Base-by-base conservation (phyloP, 2,329 filamentous ascomycete genomes). In the Aspergillaceae sp. region DNA sequence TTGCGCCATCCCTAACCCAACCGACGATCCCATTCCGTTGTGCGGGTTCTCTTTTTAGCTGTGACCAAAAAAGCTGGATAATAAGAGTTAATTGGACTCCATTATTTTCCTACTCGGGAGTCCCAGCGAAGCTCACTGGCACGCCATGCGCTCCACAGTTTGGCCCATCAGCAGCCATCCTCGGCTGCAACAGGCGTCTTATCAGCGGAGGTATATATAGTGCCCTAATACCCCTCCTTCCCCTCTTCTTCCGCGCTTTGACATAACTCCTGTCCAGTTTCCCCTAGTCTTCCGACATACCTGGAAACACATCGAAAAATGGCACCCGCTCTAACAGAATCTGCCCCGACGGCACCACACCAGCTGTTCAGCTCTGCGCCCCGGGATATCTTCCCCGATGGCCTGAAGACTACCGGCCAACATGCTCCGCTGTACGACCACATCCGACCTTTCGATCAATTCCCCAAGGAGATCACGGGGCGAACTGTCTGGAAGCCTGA, bases 401-500 rank as follows among this genome's bases (percentile, higher is more conserved):
- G 81, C 7, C 71, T 83, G 56, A 82, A 79, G 58, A 84, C 82
- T 19, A 78, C 83, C 0, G 86, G 86, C 35, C 86, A 91, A 62
- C 83, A 86, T 55, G 73, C 78, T 27, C 86, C 87, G 1, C 64
- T 86, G 32, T 83, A 83, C 59, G 73, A 81, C 30, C 68, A 75
- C 6, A 66, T 91, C n/a, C 72, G 69, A 42, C 78, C 84, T 0
- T 91, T 87, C 63, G 72, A 76, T 0, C 74, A 76, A 10, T 91
- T 90, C 58, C 86, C 86, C 38, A 78, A 78, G 48, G 68, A 83
- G 49, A 87, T 90, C 61, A 74, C 74, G 0, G 86, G 86, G 7
- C 78, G 78, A 0, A 90, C 85, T 0, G 79, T 86, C 29, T 92
- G 87, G 87, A 74, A 76, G 45, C 74, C 77, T 4, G 76, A 80